Evolutionary conservation across 2,329 filamentous ascomycete species (phyloP).

Genomic region (Lasiodiplodia theobromae): DNA sequence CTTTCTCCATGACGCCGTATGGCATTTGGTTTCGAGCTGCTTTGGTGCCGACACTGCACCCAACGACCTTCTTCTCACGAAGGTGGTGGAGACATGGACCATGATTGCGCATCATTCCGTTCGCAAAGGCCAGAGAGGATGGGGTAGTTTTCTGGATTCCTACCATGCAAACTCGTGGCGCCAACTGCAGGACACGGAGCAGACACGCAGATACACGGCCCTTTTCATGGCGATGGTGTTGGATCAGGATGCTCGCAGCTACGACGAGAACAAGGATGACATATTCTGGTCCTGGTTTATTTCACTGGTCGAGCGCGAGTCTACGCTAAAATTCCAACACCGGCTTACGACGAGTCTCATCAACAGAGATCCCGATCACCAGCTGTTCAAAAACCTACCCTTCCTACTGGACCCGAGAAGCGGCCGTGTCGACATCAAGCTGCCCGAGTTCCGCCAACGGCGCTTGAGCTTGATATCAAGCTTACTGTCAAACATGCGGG

Average conservation of each 20-base stretch:
- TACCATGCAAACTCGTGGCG: slow-evolving; percentile 61
- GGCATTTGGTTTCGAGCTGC: slow-evolving; percentile 64
- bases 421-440: slow-evolving; percentile 55
- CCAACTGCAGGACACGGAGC: slow-evolving; percentile 54
- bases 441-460: slow-evolving; percentile 61
- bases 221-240: slow-evolving; percentile 54
- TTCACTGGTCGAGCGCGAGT: slow-evolving; percentile 65
- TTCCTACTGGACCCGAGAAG: slow-evolving; percentile 50
- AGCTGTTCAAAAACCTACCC: slow-evolving; percentile 64
- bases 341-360: slow-evolving; percentile 62
- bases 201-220: slow-evolving; percentile 53
- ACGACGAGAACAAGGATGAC: slow-evolving; percentile 55
- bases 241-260: slow-evolving; percentile 48
- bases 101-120: slow-evolving; percentile 57
- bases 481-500: slow-evolving; percentile 66
- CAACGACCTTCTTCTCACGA: slow-evolving; percentile 61
- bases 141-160: slow-evolving; percentile 63
- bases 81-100: slow-evolving; percentile 63
- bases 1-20: slow-evolving; percentile 57
- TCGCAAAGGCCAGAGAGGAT: slow-evolving; percentile 53
- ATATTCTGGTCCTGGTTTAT: slow-evolving; percentile 62
- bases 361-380: slow-evolving; percentile 54
- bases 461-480: slow-evolving; percentile 63
- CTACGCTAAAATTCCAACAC: slow-evolving; percentile 68
- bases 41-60: slow-evolving; percentile 65